Evolutionary conservation across 1,284 basidiomycete genomes (phyloP), one percentile per base, ranked within the genome.

Genomic region (Quambalaria eucalypti): DNA sequence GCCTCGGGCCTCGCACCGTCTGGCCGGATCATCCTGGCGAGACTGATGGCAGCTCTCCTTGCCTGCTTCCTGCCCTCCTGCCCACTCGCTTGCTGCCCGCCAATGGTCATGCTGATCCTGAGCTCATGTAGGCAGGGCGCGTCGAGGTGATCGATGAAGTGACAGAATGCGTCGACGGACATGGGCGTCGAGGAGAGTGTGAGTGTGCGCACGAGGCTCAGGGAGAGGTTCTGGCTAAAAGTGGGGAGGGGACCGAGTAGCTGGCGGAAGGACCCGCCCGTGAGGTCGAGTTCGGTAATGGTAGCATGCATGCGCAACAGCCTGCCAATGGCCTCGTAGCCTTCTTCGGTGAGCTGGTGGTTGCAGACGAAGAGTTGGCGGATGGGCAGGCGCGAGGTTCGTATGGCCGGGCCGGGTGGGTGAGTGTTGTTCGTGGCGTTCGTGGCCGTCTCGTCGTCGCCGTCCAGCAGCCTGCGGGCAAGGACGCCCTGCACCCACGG

Each of bases 91-190:
- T n/a, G n/a, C 12, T 12, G 21, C 12, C 21, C 21, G 14, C 16
- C 12, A 12, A 46, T 14, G 2, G 42, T 46, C 21, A 46, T 12
- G 42, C 42, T 46, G 2, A 46, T 19, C 42, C 42, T 19, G 21
- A 46, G 42, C 42, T 46, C 42, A 21, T 26, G 42, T 26, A 46
- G 42, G 25, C 42, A 46, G 42, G 42, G 42, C 4, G 42, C 42
- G 25, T 46, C 42, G 42, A 46, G 42, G 21, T 26, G 12, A 21
- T 46, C 42, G 5, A 46, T 26, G 5, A 46, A 25, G 21, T 46
- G 16, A 21, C 42, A 46, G 25, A 46, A 46, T 19, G 42, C 42
- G 21, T 46, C 21, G 12, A 26, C 14, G 42, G 21, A 19, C n/a
- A 46, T 14, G 16, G 12, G 16, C 14, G 42, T 46, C 12, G 19